Evolutionary conservation across 768 basidiomycete genomes (phyloP).

Genomic region (Jaapia argillacea): DNA sequence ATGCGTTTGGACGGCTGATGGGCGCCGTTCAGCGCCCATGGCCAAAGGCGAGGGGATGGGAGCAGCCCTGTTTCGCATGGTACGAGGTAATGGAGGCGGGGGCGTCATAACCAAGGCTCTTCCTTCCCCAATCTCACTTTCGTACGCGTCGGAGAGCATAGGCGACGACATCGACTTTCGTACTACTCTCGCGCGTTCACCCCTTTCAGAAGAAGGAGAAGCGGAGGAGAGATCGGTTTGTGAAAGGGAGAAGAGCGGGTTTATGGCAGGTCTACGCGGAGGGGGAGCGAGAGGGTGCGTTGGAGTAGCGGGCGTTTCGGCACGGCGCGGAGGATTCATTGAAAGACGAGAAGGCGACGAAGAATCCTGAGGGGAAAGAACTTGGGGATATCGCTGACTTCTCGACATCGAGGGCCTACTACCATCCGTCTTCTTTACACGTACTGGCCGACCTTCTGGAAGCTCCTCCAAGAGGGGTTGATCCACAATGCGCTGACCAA

Average conservation of each 20-base stretch:
- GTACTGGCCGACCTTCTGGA: background rate
- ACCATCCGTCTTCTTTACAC: too few species aligned
- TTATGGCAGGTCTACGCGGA: conserved; percentile 42
- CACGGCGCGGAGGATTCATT: conserved; percentile 42
- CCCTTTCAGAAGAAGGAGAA: conserved; percentile 8
- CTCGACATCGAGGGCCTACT: too few species aligned
- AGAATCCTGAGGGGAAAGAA: too few species aligned
- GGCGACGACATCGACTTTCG: conserved; percentile 17
- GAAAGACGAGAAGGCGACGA: conserved; percentile 19
- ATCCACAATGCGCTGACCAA: conserved; percentile 36
- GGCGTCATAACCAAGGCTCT: conserved; percentile 29
- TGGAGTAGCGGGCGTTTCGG: conserved; percentile 53
- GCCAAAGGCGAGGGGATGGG: conserved; percentile 9
- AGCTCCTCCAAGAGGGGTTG: conserved; percentile 21
- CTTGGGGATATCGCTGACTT: too few species aligned
- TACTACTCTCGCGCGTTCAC: conserved; percentile 7
- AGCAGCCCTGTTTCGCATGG: conserved; percentile 12
- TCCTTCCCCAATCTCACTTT: conserved; percentile 18
- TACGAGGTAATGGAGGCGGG: conserved; percentile 33
- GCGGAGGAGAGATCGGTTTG: conserved; percentile 37
- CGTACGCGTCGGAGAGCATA: conserved; percentile 34
- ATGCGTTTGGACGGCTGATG: too few species aligned
- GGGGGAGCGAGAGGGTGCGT: conserved; percentile 58
- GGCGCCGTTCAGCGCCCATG: too few species aligned
- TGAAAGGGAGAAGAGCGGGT: conserved; percentile 43